phyloP scores from a whole-genome alignment of 345 rosid genomes.

The Citrus cavaleriei region DNA sequence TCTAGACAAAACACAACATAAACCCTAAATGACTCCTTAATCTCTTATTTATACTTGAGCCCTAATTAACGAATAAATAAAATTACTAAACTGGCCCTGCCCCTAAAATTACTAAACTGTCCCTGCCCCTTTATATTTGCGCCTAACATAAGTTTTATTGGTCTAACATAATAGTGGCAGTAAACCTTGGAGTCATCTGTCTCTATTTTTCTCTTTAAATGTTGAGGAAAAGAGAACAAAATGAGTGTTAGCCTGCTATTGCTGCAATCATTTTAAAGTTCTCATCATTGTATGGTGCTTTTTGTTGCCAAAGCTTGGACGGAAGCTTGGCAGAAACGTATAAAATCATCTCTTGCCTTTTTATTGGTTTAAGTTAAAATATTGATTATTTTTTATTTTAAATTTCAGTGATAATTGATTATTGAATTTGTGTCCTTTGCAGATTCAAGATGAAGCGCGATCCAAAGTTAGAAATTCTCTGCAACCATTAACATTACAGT shows the following conservation, averaged over 20 bases:
- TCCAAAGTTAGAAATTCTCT: constrained; percentile 57
- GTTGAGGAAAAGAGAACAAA: not conserved
- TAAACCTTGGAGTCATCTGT: not conserved
- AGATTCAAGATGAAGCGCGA: constrained; percentile 82
- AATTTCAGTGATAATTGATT: not conserved
- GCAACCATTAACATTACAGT: constrained; percentile 48
- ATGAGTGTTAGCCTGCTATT: not conserved
- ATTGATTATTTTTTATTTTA: not conserved
- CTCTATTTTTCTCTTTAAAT: not conserved
- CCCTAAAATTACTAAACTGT: no score
- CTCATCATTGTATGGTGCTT: not conserved
- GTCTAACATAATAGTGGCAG: not conserved
- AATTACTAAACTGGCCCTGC: no score
- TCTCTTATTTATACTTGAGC: no score
- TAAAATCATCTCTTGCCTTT: not conserved
- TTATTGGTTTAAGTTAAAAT: not conserved
- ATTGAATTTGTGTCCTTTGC: constrained; percentile 14
- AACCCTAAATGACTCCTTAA: no score
- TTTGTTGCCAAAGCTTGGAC: not conserved
- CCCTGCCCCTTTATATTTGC: no score
- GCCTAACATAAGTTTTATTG: no score
- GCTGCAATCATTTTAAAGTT: not conserved
- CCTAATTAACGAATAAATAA: no score
- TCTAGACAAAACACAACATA: no score
- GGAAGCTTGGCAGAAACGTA: not conserved